These are phyloP conservation scores for Sporothrix variecibatus DNA, from an alignment of 2,329 filamentous ascomycete species.

Conservation along the genomic window DNA sequence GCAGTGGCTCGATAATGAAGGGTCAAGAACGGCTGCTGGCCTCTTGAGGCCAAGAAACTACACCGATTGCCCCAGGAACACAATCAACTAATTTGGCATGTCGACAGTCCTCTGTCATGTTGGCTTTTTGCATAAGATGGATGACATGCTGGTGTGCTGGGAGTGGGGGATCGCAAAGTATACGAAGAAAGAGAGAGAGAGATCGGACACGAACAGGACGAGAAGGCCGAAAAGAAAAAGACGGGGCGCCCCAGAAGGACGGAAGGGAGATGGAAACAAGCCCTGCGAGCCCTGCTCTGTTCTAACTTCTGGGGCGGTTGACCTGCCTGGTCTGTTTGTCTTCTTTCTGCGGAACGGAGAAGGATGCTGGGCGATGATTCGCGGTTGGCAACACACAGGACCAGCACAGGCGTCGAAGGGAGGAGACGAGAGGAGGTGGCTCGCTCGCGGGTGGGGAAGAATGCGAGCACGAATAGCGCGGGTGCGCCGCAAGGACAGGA, in stretches of 20 bases:
- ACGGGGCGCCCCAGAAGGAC: slow-evolving; percentile 9
- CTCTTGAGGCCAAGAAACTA: neutral
- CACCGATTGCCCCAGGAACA: neutral
- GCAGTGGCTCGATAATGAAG: neutral
- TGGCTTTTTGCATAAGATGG: neutral
- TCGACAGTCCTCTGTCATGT: neutral
- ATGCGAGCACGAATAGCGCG: neutral
- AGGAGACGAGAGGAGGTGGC: neutral
- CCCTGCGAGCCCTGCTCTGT: neutral
- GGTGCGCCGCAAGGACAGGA: neutral
- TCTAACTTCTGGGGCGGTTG: neutral
- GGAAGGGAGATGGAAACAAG: slow-evolving; percentile 17
- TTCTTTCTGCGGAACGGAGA: slow-evolving; percentile 17
- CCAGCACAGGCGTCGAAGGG: slow-evolving; percentile 10
- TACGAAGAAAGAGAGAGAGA: neutral
- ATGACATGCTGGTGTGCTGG: neutral
- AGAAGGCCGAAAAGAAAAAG: neutral
- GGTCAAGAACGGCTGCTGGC: neutral
- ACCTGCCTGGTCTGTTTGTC: slow-evolving; percentile 6
- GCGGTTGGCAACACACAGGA: neutral
- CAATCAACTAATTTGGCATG: neutral
- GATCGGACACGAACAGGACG: neutral
- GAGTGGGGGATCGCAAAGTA: slow-evolving; percentile 20
- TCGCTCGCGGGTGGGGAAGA: neutral
- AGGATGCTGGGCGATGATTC: slow-evolving; percentile 17